Conservation (phyloP, 345 rosid genomes). For the Rhodomyrtus tomentosa region DNA sequence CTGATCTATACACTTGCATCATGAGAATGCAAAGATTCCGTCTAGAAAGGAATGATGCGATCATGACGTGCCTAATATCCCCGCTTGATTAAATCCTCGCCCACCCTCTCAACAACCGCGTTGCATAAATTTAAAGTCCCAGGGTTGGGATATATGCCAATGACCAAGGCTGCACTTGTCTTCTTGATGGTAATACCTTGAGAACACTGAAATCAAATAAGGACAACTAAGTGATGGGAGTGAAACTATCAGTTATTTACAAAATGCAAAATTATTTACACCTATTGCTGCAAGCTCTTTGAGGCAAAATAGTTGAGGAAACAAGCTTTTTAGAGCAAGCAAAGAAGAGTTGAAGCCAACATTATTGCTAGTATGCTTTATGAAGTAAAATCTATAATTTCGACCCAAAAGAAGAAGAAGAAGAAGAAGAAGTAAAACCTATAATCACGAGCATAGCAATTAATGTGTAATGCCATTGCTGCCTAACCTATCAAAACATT, state of each 20-base stretch:
- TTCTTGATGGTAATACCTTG: not conserved
- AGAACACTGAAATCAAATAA: not conserved
- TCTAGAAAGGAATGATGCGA: not conserved
- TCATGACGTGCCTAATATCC: not conserved
- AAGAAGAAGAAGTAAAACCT: not conserved
- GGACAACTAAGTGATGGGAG: not conserved
- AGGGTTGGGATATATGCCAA: not conserved
- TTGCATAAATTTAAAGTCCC: not conserved
- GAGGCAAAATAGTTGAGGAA: not conserved
- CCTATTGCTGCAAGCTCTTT: not conserved
- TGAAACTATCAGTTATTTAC: not conserved
- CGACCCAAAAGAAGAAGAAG: too few relatives aligned
- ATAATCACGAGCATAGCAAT: not conserved
- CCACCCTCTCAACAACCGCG: not conserved
- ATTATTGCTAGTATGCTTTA: not conserved
- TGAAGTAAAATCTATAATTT: not conserved
- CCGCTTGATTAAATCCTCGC: not conserved
- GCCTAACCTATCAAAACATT: not conserved
- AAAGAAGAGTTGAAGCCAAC: not conserved
- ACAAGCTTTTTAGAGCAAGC: not conserved
- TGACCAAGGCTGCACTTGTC: not conserved
- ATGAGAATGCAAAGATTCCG: not conserved
- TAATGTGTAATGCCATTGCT: not conserved
- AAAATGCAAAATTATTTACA: not conserved
- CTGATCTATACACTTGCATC: not conserved